Conservation (phyloP, 192 early-diverging fungal species). For the Podila clonocystis region DNA sequence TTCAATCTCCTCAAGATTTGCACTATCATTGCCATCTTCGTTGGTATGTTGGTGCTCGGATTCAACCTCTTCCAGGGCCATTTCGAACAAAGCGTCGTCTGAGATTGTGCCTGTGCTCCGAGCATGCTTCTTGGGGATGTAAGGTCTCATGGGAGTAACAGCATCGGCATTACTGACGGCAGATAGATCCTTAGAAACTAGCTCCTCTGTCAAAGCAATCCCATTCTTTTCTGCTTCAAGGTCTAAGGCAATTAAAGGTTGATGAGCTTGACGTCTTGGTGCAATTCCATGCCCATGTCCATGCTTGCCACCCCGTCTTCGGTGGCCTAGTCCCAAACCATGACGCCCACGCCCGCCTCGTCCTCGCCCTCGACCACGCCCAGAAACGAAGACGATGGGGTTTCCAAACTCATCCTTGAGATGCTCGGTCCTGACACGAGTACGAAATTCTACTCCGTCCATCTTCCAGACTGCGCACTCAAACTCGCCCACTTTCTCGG, state of each 20-base stretch:
- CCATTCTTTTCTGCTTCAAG: constrained; percentile 7
- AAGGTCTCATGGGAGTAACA: background rate
- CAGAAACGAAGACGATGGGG: background rate
- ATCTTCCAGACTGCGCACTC: constrained; percentile 53
- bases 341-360: constrained; percentile 1
- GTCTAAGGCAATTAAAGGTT: constrained; percentile 28
- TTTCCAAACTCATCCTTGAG: constrained; percentile 38
- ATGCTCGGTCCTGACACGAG: constrained; percentile 45
- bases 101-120: constrained; percentile 43
- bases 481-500: constrained; percentile 46
- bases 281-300: constrained; percentile 4
- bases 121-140: constrained; percentile 25
- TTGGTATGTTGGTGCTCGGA: background rate
- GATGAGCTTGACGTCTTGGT: constrained; percentile 18
- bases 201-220: no score
- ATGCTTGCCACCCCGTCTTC: background rate
- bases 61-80: constrained; percentile 24
- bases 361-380: background rate
- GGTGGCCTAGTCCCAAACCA: background rate
- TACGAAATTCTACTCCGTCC: constrained; percentile 48
- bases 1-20: constrained; percentile 12
- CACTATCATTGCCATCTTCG: background rate
- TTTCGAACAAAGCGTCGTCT: constrained; percentile 49
- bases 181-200: no score
- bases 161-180: background rate